Evolutionary conservation across 495 filamentous ascomycete species (phyloP), one percentile per base, ranked within the genome.

Genomic region (Delitschia confertaspora): DNA sequence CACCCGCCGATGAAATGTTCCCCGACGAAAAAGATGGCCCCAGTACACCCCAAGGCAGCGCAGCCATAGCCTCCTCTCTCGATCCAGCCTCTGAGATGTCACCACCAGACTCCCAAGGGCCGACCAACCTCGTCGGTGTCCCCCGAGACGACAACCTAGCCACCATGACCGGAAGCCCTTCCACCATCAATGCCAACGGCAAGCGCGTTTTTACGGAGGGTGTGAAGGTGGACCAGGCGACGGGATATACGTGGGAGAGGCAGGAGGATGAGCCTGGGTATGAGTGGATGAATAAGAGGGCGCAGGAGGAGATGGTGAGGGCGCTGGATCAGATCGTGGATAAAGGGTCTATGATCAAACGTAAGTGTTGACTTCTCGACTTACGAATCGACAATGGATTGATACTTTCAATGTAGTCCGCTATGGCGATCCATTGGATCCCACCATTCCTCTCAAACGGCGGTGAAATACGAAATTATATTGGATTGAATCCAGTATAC

Each of bases 241-340:
- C 51, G 13, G 65, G 65, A 4, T 67, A 67, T 39, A 51, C 38
- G 34, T 67, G 53, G 51, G 53, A 45, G 18, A 51, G 57, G 36
- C 50, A 55, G 24, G 70, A 75, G 36, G 61, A 64, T 38, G 56
- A 52, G 51, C 67, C 68, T 10, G 66, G 73, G 6, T 67, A 62
- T 17, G 62, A 65, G 33, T 82, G 79, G 80, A 71, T 70, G 54
- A 78, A 67, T 25, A 51, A 55, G 47, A 59, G 58, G 50, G 60
- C 61, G 27, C 21, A 27, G 47, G 63, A 66, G 33, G 65, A 67
- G 27, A 32, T 43, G 30, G 19, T 35, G 23, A 55, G 59, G 33
- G 57, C 63, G 38, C 43, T 49, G 56, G 64, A 64, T 8, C 33
- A 36, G 25, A 45, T 67, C 18, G 54, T 60, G 40, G 57, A 60